phyloP scores from a whole-genome alignment of 805 yeast species.

The Lipomyces mesembrius region DNA sequence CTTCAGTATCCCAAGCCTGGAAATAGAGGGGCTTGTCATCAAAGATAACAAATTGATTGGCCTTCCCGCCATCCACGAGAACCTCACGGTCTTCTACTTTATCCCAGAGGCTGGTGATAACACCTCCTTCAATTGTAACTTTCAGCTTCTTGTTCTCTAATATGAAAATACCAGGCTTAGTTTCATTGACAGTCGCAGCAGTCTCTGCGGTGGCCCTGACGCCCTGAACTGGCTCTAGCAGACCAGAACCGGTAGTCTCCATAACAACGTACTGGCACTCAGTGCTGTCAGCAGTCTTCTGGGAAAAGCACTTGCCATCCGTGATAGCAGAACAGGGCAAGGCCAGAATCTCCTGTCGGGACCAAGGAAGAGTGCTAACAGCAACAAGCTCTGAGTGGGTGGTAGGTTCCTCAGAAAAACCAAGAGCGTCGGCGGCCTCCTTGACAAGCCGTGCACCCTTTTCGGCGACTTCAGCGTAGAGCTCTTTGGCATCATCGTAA shows the following conservation, averaged over 20 bases:
- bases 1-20: slow-evolving; percentile 98
- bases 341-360: slow-evolving; percentile 29
- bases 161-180: slow-evolving; percentile 51
- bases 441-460: slow-evolving; percentile 58
- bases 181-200: slow-evolving; percentile 52
- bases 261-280: slow-evolving; percentile 33
- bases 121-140: slow-evolving; percentile 66
- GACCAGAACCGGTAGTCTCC: slow-evolving; percentile 30
- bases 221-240: slow-evolving; percentile 28
- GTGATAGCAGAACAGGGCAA: slow-evolving; percentile 11
- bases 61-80: slow-evolving; percentile 68
- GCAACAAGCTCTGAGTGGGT: slow-evolving; percentile 35
- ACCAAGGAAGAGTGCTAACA: slow-evolving; percentile 39
- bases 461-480: slow-evolving; percentile 63
- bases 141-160: slow-evolving; percentile 65
- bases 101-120: slow-evolving; percentile 68
- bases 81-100: slow-evolving; percentile 63
- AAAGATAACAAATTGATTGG: slow-evolving; percentile 78
- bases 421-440: slow-evolving; percentile 56
- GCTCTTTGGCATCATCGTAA: slow-evolving; percentile 85
- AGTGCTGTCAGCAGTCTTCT: slow-evolving; percentile 18
- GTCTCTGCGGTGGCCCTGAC: slow-evolving; percentile 18
- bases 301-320: slow-evolving; percentile 16
- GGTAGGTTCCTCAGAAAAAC: slow-evolving; percentile 36
- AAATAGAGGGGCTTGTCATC: slow-evolving; percentile 89